Evolutionary conservation across 2,329 filamentous ascomycete genomes (phyloP), one percentile per base, ranked within the genome.

Genomic region (Colletotrichum navitas): DNA sequence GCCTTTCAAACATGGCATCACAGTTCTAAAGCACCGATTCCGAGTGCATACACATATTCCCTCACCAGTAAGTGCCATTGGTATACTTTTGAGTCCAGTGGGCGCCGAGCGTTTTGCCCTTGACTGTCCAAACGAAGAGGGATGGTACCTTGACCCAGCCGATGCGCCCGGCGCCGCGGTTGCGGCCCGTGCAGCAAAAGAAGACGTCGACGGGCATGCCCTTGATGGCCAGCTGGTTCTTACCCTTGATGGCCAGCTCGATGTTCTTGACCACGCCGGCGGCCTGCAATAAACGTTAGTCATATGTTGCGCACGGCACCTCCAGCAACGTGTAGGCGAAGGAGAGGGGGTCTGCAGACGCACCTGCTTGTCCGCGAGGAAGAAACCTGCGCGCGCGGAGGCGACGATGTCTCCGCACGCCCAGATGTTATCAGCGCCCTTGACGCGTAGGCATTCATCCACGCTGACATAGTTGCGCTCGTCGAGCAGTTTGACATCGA

Each of bases 301-400:
- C 43, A 12, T 2, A 5, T 24, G 1, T 8, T 32, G 49, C 21
- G 18, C 43, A 21, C 41, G 18, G 41, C 18, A 7, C 14, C 21
- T 18, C 24, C 24, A 14, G 49, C 63, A 52, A 32, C 26, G 3
- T 52, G 41, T 2, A 5, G 54, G 36, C 49, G 43, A 61, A 41
- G 32, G 36, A 10, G 24, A 39, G 34, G 39, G 39, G 24, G 51
- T 26, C 11, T 39, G 36, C n/a, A 52, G 12, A 76, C 81, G 76
- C 68, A 84, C 83, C 77, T 89, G 87, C 74, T 87, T 87, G 68
- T 88, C 90, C 0, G 89, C 89, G 67, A 88, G 84, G 80, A 91
- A 86, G 76, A 90, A 90, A 1, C 88, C 88, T 7, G 88, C 84
- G 32, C 83, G 81, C 29, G 87, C 86, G 76, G 83, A 83, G 74